Base-by-base conservation (phyloP, 208 protist genomes). In the Trypanosomatidae sp. region DNA sequence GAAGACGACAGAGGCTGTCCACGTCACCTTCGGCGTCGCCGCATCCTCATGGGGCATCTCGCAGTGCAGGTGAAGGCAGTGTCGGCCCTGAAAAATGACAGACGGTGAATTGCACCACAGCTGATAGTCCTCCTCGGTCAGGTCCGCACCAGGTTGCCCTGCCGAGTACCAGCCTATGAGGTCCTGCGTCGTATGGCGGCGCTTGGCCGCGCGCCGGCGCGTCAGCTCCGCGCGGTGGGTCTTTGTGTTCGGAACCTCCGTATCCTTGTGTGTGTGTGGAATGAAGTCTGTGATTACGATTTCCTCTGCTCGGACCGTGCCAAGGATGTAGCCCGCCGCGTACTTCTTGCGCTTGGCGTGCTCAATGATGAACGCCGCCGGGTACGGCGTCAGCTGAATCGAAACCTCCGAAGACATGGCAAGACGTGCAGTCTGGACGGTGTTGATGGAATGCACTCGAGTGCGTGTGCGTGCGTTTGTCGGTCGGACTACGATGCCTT, bases 111-210 rank as follows among this genome's bases (percentile, higher is more conserved):
- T 76, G 77, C 88, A 91, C 87, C 85, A 93, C 33, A 59, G 36
- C 43, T 86, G 72, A 71, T 91, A 91, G 53, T 83, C 73, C 53
- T 69, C 77, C 60, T 75, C 76, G 0, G 74, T 71, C 2, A 69
- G 65, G 41, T 76, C 62, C 13, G 76, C 69, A 60, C 71, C 62
- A 50, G 46, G 25, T 66, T 67, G 81, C 19, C 85, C 81, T 13
- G 89, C 91, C 22, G 80, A 80, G 78, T 96, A 96, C 91, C 91
- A 96, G 43, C 91, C 91, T 12, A 96, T 76, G 9, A 88, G 56
- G 52, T 68, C 70, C n/a, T 80, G 74, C 56, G 69, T 84, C 0
- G 74, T 84, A 79, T 87, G 93, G 68, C 70, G 67, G 47, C 75
- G 81, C 82, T 92, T 92, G 17, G 82, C 70, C 25, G 62, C 65